Percentiles rank a stretch among this genome's conserved stretches.
phyloP scores from a whole-genome alignment of 352 stramenopile genomes.

The Pythium insidiosum region DNA sequence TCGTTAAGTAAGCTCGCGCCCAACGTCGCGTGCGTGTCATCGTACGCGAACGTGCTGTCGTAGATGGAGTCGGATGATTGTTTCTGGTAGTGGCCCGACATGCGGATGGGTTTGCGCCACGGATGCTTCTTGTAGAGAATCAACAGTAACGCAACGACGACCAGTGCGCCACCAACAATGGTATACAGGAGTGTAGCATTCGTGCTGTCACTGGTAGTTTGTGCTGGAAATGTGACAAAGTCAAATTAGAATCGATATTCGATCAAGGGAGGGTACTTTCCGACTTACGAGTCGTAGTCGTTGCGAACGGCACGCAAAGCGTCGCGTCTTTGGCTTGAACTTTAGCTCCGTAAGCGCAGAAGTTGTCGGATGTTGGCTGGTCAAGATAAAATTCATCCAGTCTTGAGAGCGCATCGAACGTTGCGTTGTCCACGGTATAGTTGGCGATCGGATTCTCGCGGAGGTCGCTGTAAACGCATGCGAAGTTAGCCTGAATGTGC shows the following conservation, averaged over 20 bases:
- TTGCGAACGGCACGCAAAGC: background rate
- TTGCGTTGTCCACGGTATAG: background rate
- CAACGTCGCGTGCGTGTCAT: constrained; percentile 31
- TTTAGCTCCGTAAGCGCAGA: background rate
- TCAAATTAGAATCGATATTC: too few species aligned
- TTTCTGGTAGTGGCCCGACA: constrained; percentile 2
- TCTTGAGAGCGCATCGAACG: background rate
- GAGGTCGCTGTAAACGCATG: constrained; percentile 1
- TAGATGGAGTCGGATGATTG: constrained; percentile 12
- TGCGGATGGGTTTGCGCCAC: too few species aligned
- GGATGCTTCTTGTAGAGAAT: constrained; percentile 4
- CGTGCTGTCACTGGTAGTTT: background rate
- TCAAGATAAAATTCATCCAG: background rate
- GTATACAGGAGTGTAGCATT: constrained; percentile 1
- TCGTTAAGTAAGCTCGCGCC: constrained; percentile 47
- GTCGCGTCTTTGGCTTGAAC: background rate
- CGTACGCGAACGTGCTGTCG: constrained; percentile 42
- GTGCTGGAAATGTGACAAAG: background rate
- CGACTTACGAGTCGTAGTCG: background rate
- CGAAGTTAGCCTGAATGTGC: background rate
- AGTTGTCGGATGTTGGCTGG: background rate
- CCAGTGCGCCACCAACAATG: constrained; percentile 1
- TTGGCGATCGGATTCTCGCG: background rate
- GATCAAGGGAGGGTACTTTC: too few species aligned
- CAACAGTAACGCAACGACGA: constrained; percentile 1